phyloP scores from a whole-genome alignment of 768 basidiomycete genomes.

The Suillus spraguei region DNA sequence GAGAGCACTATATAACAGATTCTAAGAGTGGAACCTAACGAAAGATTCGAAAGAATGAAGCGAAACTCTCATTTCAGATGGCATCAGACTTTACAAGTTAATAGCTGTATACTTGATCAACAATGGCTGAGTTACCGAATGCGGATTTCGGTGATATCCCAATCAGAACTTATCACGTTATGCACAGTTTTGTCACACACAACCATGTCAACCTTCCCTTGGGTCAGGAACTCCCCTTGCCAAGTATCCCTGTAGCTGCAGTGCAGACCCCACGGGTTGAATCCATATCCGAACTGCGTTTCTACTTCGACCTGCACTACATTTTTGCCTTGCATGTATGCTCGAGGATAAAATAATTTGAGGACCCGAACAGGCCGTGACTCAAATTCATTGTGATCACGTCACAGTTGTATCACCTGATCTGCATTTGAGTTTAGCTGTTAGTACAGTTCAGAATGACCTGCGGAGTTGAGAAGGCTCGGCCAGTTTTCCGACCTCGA shows the following conservation, averaged over 20 bases:
- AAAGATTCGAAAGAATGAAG: neutral
- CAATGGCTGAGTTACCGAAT: constrained; percentile 1
- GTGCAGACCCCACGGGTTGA: neutral
- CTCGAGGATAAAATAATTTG: neutral
- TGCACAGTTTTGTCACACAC: neutral
- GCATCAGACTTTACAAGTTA: neutral
- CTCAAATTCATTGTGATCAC: neutral
- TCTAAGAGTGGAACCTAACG: constrained; percentile 3
- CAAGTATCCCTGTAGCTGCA: neutral
- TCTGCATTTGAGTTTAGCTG: constrained; percentile 2
- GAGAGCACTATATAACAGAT: constrained; percentile 24
- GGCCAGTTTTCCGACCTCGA: neutral
- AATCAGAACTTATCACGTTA: constrained; percentile 3
- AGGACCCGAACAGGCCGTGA: neutral
- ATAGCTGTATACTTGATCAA: neutral
- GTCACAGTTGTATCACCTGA: neutral
- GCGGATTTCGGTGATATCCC: neutral
- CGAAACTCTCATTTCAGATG: neutral
- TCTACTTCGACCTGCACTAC: neutral
- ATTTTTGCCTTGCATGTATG: neutral
- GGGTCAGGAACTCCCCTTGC: neutral
- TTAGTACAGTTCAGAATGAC: neutral
- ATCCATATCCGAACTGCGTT: neutral
- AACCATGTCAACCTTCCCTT: too few species aligned
- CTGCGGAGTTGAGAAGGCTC: constrained; percentile 1